Evolutionary conservation across 306 rosid genomes (phyloP).

Genomic region (Carpinus fangiana): DNA sequence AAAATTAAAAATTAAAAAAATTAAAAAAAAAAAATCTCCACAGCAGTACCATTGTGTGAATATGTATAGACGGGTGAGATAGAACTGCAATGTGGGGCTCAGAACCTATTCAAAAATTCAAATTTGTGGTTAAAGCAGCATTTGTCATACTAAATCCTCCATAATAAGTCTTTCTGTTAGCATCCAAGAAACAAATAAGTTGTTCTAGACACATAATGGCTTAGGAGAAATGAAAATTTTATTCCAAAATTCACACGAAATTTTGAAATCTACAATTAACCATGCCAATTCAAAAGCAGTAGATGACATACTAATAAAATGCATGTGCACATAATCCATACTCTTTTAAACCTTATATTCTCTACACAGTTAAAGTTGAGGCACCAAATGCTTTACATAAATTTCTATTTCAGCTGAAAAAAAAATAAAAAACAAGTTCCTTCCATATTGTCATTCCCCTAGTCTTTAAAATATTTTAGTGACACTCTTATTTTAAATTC

Average conservation of each 20-base stretch:
- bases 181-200: background rate
- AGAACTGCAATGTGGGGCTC: constrained; percentile 75
- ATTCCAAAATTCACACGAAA: background rate
- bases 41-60: constrained; percentile 67
- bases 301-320: background rate
- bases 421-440: too few relatives aligned
- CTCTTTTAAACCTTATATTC: background rate
- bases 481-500: background rate
- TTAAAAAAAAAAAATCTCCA: constrained; percentile 9
- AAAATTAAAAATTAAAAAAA: background rate
- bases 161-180: background rate
- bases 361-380: background rate
- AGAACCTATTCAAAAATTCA: constrained; percentile 61
- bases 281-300: background rate
- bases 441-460: background rate
- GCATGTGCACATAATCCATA: background rate
- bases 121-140: constrained; percentile 6
- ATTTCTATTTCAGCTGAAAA: background rate
- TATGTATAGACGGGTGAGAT: constrained; percentile 65
- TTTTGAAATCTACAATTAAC: background rate
- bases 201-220: constrained; percentile 16
- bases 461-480: background rate
- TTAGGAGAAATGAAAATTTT: background rate
- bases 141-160: background rate
- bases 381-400: background rate